Evolutionary conservation across 345 rosid species (phyloP).

Genomic region (Hypericum androsaemum): DNA sequence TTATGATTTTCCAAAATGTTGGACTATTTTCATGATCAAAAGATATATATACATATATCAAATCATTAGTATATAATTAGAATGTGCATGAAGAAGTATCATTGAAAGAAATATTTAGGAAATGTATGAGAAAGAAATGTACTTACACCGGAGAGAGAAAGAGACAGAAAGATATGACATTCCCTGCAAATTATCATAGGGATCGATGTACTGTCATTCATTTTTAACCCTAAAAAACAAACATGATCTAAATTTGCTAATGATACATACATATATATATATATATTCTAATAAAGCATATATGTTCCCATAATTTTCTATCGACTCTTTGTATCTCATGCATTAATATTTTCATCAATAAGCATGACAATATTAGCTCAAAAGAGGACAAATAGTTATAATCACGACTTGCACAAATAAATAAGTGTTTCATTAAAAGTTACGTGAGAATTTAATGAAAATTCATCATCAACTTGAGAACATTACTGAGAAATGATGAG

Average conservation of each 20-base stretch:
- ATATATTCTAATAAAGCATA: too few species aligned
- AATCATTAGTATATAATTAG: not conserved
- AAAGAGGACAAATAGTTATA: too few species aligned
- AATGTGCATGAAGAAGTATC: not conserved
- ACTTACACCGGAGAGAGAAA: conserved; percentile 3
- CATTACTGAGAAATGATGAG: too few species aligned
- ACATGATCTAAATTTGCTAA: not conserved
- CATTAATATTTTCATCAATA: too few species aligned
- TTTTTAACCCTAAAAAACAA: not conserved
- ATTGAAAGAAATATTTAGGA: not conserved
- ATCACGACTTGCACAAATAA: too few species aligned
- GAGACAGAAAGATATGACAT: conserved; percentile 1
- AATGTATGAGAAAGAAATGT: not conserved
- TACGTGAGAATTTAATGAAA: too few species aligned
- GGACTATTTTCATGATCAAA: not conserved
- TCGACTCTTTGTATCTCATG: too few species aligned
- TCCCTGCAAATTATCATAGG: not conserved
- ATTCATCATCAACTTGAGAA: too few species aligned
- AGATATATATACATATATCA: not conserved
- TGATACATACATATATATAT: too few species aligned
- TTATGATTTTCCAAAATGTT: not conserved
- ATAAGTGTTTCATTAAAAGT: too few species aligned
- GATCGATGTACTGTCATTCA: not conserved
- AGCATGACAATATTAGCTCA: too few species aligned
- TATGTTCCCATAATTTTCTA: too few species aligned